These are phyloP conservation scores for Vinca minor DNA, from an alignment of 257 asterid species.

Conservation along the genomic window DNA sequence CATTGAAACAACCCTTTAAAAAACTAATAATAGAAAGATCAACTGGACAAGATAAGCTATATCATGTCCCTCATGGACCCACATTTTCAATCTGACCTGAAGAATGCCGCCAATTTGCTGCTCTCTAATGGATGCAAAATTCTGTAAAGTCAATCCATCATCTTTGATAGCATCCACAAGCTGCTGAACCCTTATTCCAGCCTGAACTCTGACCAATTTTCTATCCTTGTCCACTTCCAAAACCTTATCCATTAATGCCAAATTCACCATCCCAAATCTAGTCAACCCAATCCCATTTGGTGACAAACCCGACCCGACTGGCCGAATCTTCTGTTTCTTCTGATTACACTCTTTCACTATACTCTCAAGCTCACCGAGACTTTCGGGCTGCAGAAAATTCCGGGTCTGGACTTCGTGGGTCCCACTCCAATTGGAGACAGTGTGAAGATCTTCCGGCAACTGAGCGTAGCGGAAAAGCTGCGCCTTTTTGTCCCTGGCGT, in stretches of 20 bases:
- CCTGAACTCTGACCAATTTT: conserved; percentile 78
- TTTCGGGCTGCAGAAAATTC: conserved; percentile 73
- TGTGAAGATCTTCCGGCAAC: conserved; percentile 80
- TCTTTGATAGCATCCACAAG: conserved; percentile 87
- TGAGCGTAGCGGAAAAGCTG: conserved; percentile 91
- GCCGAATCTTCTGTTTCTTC: conserved; percentile 70
- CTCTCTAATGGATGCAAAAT: conserved; percentile 90
- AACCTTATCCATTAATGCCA: conserved; percentile 85
- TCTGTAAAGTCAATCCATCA: conserved; percentile 76
- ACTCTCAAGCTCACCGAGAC: conserved; percentile 42
- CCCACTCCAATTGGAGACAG: conserved; percentile 94
- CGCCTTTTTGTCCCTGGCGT: conserved; percentile 76
- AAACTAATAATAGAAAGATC: neutral
- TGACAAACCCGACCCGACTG: conserved; percentile 85
- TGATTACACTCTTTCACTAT: conserved; percentile 48
- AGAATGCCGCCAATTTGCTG: conserved; percentile 96
- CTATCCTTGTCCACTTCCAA: conserved; percentile 81
- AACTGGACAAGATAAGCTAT: neutral
- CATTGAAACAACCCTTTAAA: neutral
- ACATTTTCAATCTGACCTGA: conserved; percentile 38
- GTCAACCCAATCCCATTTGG: conserved; percentile 93
- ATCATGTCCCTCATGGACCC: neutral
- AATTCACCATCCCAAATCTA: conserved; percentile 80
- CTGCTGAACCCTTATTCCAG: conserved; percentile 93
- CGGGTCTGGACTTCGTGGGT: conserved; percentile 96